Evolutionary conservation across 345 rosid genomes (phyloP), one percentile per base, ranked within the genome.

Genomic region (Euphorbia pulcherrima): DNA sequence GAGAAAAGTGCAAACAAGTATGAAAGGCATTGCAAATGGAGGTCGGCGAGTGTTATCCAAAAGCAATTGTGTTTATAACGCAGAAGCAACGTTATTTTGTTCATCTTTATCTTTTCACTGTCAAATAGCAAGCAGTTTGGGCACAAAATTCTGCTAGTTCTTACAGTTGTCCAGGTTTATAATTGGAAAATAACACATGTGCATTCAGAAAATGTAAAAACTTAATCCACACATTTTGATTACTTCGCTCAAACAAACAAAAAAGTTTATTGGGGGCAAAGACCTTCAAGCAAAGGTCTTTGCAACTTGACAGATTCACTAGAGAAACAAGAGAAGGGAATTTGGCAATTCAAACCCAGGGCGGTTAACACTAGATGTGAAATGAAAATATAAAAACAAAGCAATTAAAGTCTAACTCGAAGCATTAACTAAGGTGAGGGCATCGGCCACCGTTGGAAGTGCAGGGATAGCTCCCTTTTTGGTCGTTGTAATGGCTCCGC

Each of bases 381-480:
- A 14, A 14, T 14, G 26, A 21, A 62, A 40, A 40, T 2, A 6
- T 18, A 13, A 0, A 28, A 1, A 46, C n/a, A 28, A 35, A 8
- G 2, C 18, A 61, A 69, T 26, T 10, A 26, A 28, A 17, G 1
- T 16, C 53, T 74, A 74, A 33, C 63, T 62, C 10, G 65, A 18
- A 0, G 35, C 40, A 11, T 76, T 67, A 17, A 76, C 41, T 50
- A 76, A 44, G 61, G 7, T 26, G 68, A 82, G 93, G 65, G 65
- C 97, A 1, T 85, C 97, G 1, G 86, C 35, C 75, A 78, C 81
- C 0, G 80, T 69, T 0, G 99, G 99, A 28, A 94, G 96, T 64
- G 99, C 97, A 11, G 97, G 97, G 52, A 94, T 94, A 17, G 99
- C 99, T 63, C 99, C 99, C 75, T 94, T 94, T 74, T 94, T 88